Evolutionary conservation across 352 stramenopile species (phyloP).

Genomic region (Lagenidium giganteum): DNA sequence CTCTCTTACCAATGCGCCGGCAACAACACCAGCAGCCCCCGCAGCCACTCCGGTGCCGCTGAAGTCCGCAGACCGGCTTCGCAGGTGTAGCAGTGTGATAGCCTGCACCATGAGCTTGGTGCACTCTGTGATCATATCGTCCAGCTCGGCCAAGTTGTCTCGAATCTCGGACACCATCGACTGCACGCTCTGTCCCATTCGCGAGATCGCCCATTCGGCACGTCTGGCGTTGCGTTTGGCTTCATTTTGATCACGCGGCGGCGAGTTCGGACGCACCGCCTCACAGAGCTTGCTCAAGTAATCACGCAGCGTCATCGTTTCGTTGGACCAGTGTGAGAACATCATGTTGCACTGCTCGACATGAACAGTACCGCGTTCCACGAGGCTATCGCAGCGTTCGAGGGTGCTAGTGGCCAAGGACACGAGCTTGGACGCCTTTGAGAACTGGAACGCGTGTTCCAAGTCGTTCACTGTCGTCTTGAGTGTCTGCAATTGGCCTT

Average conservation of each 20-base stretch:
- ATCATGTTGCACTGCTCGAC: slow-evolving; percentile 79
- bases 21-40: slow-evolving; percentile 74
- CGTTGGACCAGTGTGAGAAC: slow-evolving; percentile 74
- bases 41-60: slow-evolving; percentile 80
- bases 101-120: slow-evolving; percentile 83
- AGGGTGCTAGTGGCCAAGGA: slow-evolving; percentile 69
- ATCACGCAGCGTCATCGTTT: slow-evolving; percentile 69
- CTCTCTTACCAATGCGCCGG: slow-evolving; percentile 57
- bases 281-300: slow-evolving; percentile 75
- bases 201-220: slow-evolving; percentile 67
- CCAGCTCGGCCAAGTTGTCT: slow-evolving; percentile 70
- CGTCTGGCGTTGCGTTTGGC: slow-evolving; percentile 66
- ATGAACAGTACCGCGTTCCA: slow-evolving; percentile 62
- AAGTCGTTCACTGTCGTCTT: slow-evolving; percentile 58
- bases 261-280: slow-evolving; percentile 42
- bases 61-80: slow-evolving; percentile 73
- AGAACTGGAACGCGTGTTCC: slow-evolving; percentile 81
- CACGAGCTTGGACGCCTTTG: slow-evolving; percentile 60
- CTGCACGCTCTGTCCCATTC: slow-evolving; percentile 67
- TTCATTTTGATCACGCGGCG: slow-evolving; percentile 58
- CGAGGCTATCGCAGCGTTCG: slow-evolving; percentile 58
- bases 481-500: slow-evolving; percentile 57
- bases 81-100: slow-evolving; percentile 83
- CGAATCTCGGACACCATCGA: slow-evolving; percentile 67
- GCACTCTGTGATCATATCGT: slow-evolving; percentile 75